Conservation (phyloP, 2,329 filamentous ascomycete genomes). For the Trichoderma sp. region DNA sequence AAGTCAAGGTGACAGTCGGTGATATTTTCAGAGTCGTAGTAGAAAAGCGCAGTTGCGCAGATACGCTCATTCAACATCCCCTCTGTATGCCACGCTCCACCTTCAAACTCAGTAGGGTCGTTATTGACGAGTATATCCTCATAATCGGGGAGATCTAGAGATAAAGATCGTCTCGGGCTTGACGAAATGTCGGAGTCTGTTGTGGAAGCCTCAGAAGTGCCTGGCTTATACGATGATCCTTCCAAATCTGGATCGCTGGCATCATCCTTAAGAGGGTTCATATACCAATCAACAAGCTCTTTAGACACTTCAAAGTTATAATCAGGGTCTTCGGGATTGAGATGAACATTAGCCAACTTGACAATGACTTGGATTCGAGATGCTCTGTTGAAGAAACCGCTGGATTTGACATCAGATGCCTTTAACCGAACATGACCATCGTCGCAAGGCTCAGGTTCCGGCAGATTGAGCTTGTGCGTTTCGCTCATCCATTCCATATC, state of each 20-base stretch:
- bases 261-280: neutral
- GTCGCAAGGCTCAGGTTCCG: slow-evolving; percentile 23
- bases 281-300: slow-evolving; percentile 15
- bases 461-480: slow-evolving; percentile 32
- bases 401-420: slow-evolving; percentile 32
- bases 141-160: neutral
- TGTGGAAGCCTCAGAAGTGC: neutral
- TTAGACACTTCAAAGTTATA: slow-evolving; percentile 2
- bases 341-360: slow-evolving; percentile 62
- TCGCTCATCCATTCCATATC: slow-evolving; percentile 35
- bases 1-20: slow-evolving; percentile 54
- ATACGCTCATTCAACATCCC: slow-evolving; percentile 61
- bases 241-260: neutral
- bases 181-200: neutral
- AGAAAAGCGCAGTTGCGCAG: slow-evolving; percentile 62
- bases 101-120: slow-evolving; percentile 42
- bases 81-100: slow-evolving; percentile 48
- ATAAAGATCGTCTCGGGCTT: neutral
- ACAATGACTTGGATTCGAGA: slow-evolving; percentile 61
- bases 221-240: slow-evolving; percentile 1
- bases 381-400: slow-evolving; percentile 35
- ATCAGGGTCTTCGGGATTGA: slow-evolving; percentile 58
- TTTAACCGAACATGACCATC: slow-evolving; percentile 16
- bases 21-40: slow-evolving; percentile 63
- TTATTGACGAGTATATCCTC: neutral